Evolutionary conservation across 495 filamentous ascomycete species (phyloP).

Genomic region (Penicillium desertorum): DNA sequence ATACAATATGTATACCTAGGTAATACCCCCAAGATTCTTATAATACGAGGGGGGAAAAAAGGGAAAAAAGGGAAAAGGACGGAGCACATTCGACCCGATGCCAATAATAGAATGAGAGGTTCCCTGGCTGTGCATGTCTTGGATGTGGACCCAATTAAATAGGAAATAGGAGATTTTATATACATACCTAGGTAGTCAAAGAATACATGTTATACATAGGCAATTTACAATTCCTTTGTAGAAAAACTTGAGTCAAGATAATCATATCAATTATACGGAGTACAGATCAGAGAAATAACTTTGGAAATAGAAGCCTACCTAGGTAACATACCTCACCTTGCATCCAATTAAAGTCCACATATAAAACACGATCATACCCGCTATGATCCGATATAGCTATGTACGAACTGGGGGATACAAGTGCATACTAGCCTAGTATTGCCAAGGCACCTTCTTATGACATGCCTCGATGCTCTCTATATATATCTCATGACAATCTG

Average conservation of each 20-base stretch:
- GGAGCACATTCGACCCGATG: neutral
- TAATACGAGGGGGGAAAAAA: neutral
- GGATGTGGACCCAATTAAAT: conserved; percentile 13
- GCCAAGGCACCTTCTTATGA: neutral
- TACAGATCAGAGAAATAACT: too few relatives aligned
- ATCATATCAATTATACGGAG: too few relatives aligned
- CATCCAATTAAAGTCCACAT: too few relatives aligned
- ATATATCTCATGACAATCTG: neutral
- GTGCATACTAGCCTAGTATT: neutral
- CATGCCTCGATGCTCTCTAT: neutral
- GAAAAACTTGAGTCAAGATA: too few relatives aligned
- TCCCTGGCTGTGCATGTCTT: conserved; percentile 17
- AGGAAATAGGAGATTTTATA: neutral
- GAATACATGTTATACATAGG: neutral
- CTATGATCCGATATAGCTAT: neutral
- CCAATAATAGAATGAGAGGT: conserved; percentile 10
- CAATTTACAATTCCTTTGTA: neutral
- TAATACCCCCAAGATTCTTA: neutral
- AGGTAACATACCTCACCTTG: too few relatives aligned
- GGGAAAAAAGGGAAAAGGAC: neutral
- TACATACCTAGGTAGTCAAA: too few relatives aligned
- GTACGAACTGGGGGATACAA: neutral
- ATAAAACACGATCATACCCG: neutral
- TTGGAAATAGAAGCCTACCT: too few relatives aligned
- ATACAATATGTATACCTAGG: neutral